Evolutionary conservation across 495 filamentous ascomycete genomes (phyloP).

Genomic region (Xylaria grammica): DNA sequence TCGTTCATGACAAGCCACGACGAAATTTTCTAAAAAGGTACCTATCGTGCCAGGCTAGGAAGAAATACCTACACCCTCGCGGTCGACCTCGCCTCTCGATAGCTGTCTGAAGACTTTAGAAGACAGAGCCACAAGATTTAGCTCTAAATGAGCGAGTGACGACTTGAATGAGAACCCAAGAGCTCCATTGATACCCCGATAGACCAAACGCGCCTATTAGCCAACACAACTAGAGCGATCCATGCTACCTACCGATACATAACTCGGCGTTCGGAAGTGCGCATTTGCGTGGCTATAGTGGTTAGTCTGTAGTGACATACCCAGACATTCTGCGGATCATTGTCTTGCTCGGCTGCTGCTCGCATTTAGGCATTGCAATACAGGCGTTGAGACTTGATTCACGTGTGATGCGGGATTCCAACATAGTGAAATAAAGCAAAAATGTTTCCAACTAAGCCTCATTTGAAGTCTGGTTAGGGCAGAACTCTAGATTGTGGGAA

Average conservation of each 20-base stretch:
- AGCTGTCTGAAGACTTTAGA: background rate
- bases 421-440: slow-evolving; percentile 5
- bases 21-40: background rate
- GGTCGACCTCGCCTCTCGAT: background rate
- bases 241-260: background rate
- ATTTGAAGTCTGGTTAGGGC: too few relatives aligned
- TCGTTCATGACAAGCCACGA: slow-evolving; percentile 24
- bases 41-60: background rate
- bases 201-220: slow-evolving; percentile 24
- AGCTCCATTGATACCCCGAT: slow-evolving; percentile 38
- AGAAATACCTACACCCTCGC: background rate
- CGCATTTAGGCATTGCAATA: background rate
- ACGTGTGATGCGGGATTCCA: background rate
- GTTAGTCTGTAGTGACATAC: background rate
- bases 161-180: slow-evolving; percentile 10
- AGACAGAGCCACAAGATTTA: background rate
- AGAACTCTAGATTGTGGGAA: background rate
- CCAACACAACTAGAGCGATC: background rate
- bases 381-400: background rate
- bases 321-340: background rate
- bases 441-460: background rate
- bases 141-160: background rate
- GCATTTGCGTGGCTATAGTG: background rate
- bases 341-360: background rate
- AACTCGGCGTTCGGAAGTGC: slow-evolving; percentile 6